These are phyloP conservation scores for Mrakia gelida DNA, from an alignment of 768 basidiomycete species.

Conservation along the genomic window DNA sequence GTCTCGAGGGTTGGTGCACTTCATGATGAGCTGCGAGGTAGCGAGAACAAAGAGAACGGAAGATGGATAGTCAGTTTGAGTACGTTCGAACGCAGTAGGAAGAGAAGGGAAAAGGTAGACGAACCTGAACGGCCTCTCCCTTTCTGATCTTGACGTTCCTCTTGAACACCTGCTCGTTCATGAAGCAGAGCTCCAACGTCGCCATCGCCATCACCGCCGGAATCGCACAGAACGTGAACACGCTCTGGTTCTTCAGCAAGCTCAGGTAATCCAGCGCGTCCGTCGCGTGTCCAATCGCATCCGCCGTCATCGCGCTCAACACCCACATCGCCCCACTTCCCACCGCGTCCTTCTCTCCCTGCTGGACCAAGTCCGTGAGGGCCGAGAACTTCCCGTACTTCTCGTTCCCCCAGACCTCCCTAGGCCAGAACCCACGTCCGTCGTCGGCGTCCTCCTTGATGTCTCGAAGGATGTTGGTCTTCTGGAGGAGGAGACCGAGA, in stretches of 20 bases:
- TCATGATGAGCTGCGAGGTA: conserved; percentile 71
- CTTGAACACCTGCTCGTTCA: conserved; percentile 81
- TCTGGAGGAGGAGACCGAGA: conserved; percentile 93
- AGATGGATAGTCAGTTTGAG: neutral
- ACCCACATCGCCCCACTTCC: conserved; percentile 62
- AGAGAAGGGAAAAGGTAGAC: conserved; percentile 38
- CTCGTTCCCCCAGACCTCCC: conserved; percentile 71
- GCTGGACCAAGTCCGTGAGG: conserved; percentile 62
- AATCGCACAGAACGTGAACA: conserved; percentile 94
- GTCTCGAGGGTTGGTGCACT: conserved; percentile 84
- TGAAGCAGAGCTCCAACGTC: conserved; percentile 84
- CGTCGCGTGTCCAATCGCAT: conserved; percentile 75
- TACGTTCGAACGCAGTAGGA: too few relatives aligned
- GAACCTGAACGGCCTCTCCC: conserved; percentile 75
- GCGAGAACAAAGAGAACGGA: neutral
- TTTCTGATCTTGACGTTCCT: conserved; percentile 92
- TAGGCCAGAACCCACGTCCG: conserved; percentile 86
- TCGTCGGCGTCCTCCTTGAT: conserved; percentile 85
- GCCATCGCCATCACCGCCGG: conserved; percentile 95
- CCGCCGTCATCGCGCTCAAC: conserved; percentile 81
- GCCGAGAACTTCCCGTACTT: conserved; percentile 56
- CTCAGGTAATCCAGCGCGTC: conserved; percentile 87
- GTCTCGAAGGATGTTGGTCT: conserved; percentile 97
- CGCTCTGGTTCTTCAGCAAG: conserved; percentile 78
- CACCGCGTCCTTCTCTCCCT: conserved; percentile 52